Conservation (phyloP, 164 flowering plant species). For the Taxillus chinensis region DNA sequence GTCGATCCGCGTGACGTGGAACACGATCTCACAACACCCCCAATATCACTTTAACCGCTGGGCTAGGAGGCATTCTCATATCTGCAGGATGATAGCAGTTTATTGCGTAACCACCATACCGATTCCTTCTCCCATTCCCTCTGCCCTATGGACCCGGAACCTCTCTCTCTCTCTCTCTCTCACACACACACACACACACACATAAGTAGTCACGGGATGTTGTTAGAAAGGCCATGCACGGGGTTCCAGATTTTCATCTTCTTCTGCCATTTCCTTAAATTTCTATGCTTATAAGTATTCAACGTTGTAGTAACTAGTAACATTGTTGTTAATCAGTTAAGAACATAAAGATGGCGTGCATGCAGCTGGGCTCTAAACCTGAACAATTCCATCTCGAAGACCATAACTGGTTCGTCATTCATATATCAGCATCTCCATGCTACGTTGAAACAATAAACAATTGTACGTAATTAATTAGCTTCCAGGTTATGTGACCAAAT, state of each 20-base stretch:
- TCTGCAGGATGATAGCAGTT: too few species aligned
- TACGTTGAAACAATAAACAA: too few species aligned
- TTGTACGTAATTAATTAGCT: too few species aligned
- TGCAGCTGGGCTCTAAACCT: slow-evolving; percentile 44
- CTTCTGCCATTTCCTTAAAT: background rate
- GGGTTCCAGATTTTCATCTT: background rate
- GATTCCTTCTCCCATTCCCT: slow-evolving; percentile 5
- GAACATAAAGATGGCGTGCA: slow-evolving; percentile 24
- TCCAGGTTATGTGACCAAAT: too few species aligned
- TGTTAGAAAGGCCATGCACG: background rate
- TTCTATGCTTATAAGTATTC: background rate
- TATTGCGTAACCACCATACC: background rate
- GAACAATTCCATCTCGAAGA: slow-evolving; percentile 41
- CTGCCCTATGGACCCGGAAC: slow-evolving; percentile 21
- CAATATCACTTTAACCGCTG: too few species aligned
- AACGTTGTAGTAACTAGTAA: background rate
- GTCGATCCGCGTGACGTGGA: too few species aligned
- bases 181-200: background rate
- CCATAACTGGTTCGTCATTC: slow-evolving; percentile 28
- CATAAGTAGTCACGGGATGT: background rate
- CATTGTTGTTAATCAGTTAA: background rate
- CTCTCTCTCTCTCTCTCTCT: background rate
- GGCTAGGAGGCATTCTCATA: too few species aligned
- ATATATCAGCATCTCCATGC: background rate
- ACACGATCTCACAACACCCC: too few species aligned